phyloP scores from a whole-genome alignment of 2,329 filamentous ascomycete genomes.

The Fusarium burgessii region DNA sequence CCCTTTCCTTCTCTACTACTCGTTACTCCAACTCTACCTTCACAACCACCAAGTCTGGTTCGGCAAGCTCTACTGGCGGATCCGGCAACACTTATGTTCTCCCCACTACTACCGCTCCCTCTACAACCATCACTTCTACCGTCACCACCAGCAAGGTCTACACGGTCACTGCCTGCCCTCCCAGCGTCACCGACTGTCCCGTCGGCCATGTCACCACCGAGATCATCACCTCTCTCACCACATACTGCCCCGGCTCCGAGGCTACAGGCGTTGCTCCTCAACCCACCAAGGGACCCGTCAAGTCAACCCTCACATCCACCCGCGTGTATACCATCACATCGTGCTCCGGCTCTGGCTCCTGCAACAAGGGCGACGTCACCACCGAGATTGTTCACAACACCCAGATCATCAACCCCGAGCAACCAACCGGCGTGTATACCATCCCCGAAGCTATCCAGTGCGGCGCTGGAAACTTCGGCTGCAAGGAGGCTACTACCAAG shows the following conservation, averaged over 20 bases:
- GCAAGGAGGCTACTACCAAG: constrained; percentile 44
- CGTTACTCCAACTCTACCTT: constrained; percentile 34
- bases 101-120: constrained; percentile 23
- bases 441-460: constrained; percentile 49
- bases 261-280: constrained; percentile 2
- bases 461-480: constrained; percentile 42
- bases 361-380: constrained; percentile 35
- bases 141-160: constrained; percentile 46
- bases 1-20: constrained; percentile 29
- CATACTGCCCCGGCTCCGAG: constrained; percentile 52
- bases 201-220: constrained; percentile 48
- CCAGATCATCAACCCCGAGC: constrained; percentile 38
- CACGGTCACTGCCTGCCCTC: constrained; percentile 51
- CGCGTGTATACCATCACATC: constrained; percentile 68
- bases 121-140: constrained; percentile 46
- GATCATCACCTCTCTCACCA: constrained; percentile 48
- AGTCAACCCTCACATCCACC: constrained; percentile 64
- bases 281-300: constrained; percentile 21
- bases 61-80: constrained; percentile 2
- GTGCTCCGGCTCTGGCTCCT: constrained; percentile 62
- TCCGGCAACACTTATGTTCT: constrained; percentile 5
- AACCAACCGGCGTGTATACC: constrained; percentile 47
- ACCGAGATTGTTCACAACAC: constrained; percentile 45
- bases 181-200: constrained; percentile 46
- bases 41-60: constrained; percentile 13